A percentile compares a stretch with the other conserved stretches of the same genome.
Conservation (phyloP, 176 grass and related monocot species). For the maize (Zea mays) region DNA sequence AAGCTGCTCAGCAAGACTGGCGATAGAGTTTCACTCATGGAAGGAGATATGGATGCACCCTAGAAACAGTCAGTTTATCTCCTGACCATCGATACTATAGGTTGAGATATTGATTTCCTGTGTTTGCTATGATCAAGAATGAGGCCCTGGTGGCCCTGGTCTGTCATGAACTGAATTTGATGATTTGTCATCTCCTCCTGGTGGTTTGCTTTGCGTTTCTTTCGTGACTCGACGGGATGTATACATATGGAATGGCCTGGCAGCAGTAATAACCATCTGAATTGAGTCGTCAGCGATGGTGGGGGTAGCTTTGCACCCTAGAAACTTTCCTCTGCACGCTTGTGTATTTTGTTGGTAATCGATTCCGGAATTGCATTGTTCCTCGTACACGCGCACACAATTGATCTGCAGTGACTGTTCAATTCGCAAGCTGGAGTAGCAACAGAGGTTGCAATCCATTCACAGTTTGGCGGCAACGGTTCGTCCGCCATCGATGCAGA, state of each 20-base stretch:
- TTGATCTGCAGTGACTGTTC: no score
- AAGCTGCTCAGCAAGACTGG: constrained; percentile 26
- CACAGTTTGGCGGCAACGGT: constrained; percentile 32
- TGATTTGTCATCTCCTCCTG: not conserved
- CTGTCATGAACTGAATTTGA: no score
- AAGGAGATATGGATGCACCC: not conserved
- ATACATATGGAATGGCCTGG: not conserved
- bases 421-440: no score
- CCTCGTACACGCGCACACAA: no score
- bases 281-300: constrained; percentile 10
- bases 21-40: not conserved
- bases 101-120: constrained; percentile 24
- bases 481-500: constrained; percentile 52
- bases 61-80: no score
- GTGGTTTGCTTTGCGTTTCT: not conserved
- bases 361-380: not conserved
- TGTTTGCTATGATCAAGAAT: constrained; percentile 25
- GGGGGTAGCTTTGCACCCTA: not conserved
- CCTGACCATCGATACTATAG: not conserved
- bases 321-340: not conserved
- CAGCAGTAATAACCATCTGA: constrained; percentile 12
- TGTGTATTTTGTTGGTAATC: not conserved
- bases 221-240: constrained; percentile 8
- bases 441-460: not conserved
- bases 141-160: not conserved